Conservation (phyloP, 2,329 filamentous ascomycete species). For the Tolypocladium endophyticum region DNA sequence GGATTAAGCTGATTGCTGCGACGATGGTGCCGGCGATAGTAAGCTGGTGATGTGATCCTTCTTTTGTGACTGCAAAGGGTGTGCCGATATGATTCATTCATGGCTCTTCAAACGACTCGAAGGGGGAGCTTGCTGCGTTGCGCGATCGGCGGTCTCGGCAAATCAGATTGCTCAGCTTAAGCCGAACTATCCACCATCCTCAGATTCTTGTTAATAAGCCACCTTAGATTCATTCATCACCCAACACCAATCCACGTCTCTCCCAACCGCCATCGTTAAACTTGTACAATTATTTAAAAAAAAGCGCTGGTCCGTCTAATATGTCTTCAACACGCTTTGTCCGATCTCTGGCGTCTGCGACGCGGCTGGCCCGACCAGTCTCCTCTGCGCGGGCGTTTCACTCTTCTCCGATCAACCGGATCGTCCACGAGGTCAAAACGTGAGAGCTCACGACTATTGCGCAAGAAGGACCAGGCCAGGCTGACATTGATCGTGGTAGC, state of each 20-base stretch:
- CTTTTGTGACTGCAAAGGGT: background rate
- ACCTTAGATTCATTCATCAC: background rate
- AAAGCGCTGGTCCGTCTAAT: background rate
- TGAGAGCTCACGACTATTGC: conserved; percentile 10
- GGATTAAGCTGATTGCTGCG: background rate
- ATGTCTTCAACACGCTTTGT: background rate
- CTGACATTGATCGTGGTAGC: conserved; percentile 25
- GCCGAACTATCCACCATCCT: background rate
- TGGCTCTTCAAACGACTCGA: background rate
- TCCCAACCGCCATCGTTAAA: background rate
- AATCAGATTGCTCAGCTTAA: background rate
- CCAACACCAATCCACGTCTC: background rate
- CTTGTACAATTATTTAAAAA: background rate
- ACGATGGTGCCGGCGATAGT: background rate
- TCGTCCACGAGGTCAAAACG: conserved; percentile 32
- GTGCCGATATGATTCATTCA: background rate
- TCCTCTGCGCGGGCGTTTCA: conserved; percentile 15
- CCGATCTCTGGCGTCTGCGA: background rate
- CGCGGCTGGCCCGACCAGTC: background rate
- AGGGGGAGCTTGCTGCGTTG: background rate
- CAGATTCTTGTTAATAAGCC: background rate
- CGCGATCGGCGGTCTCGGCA: background rate
- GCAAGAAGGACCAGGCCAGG: accelerated
- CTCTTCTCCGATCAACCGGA: conserved; percentile 29
- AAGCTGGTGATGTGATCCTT: background rate